These are phyloP conservation scores for Anthoceros angustus DNA, from an alignment of 225 moss, liverwort and hornwort genomes.

Conservation along the genomic window DNA sequence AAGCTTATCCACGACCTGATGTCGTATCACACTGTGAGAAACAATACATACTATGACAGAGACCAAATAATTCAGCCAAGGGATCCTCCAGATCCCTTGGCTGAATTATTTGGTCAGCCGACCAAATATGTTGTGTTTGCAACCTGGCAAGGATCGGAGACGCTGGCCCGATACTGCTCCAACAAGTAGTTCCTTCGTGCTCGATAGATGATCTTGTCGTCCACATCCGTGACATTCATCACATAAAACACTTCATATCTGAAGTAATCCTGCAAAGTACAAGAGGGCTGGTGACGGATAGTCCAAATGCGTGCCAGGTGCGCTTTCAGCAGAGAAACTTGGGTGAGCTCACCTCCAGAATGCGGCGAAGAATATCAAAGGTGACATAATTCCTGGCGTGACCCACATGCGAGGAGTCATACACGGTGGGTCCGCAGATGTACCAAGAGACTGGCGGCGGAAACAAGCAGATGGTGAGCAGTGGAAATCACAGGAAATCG, in stretches of 20 bases:
- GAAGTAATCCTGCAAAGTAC: neutral
- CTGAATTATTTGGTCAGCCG: too few relatives aligned
- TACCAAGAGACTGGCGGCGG: constrained; percentile 69
- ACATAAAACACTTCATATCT: constrained; percentile 46
- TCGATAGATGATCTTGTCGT: constrained; percentile 82
- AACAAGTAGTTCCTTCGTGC: constrained; percentile 65
- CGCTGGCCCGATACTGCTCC: constrained; percentile 33
- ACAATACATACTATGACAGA: neutral
- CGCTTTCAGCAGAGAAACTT: too few relatives aligned
- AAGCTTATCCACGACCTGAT: neutral
- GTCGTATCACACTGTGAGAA: neutral
- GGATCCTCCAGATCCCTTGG: neutral
- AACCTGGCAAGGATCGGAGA: constrained; percentile 42
- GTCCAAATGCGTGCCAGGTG: too few relatives aligned
- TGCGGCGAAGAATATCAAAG: constrained; percentile 81
- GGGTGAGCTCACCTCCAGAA: constrained; percentile 47
- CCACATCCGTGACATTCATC: constrained; percentile 90
- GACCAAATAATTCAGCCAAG: neutral
- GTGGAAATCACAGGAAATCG: neutral
- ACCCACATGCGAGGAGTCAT: constrained; percentile 78
- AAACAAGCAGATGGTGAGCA: neutral
- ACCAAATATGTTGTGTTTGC: neutral
- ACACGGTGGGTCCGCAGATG: constrained; percentile 92
- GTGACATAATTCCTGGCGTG: constrained; percentile 90
- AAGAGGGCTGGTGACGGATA: too few relatives aligned